Evolutionary conservation across 805 yeast genomes (phyloP).

Genomic region (Peterozyma toletana): DNA sequence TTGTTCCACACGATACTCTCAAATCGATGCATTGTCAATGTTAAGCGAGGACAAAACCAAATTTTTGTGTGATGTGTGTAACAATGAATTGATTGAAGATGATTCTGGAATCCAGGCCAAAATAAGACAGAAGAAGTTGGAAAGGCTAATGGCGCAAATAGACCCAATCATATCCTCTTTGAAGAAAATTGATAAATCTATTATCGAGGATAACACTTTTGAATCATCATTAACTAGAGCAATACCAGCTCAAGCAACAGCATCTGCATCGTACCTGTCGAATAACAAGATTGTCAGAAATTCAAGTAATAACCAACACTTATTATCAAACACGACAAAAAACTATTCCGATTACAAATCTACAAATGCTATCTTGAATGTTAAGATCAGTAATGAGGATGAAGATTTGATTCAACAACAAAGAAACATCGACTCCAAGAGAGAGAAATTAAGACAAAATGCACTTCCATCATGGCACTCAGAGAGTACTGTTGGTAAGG

Average conservation of each 20-base stretch:
- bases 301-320: conserved; percentile 13
- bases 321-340: conserved; percentile 24
- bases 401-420: conserved; percentile 64
- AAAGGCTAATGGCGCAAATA: conserved; percentile 79
- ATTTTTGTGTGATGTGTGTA: conserved; percentile 82
- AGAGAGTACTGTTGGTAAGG: conserved; percentile 79
- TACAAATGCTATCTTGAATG: conserved; percentile 82
- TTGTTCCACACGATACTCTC: conserved; percentile 74
- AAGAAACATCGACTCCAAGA: conserved; percentile 59
- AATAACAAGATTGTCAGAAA: conserved; percentile 29
- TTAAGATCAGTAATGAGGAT: conserved; percentile 83
- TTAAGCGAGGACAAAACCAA: conserved; percentile 73
- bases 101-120: conserved; percentile 79
- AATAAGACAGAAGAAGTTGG: conserved; percentile 73
- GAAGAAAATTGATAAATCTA: conserved; percentile 74
- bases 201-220: conserved; percentile 81
- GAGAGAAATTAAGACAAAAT: conserved; percentile 74
- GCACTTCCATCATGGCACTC: conserved; percentile 97
- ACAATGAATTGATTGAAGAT: conserved; percentile 73
- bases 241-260: conserved; percentile 73
- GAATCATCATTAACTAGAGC: conserved; percentile 77
- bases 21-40: conserved; percentile 81
- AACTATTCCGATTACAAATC: conserved; percentile 11
- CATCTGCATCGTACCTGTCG: conserved; percentile 64
- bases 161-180: conserved; percentile 81